Percentiles rank a stretch among this genome's conserved stretches.
Conservation (phyloP, 495 filamentous ascomycete species). For the Lasiosphaeria ovina region DNA sequence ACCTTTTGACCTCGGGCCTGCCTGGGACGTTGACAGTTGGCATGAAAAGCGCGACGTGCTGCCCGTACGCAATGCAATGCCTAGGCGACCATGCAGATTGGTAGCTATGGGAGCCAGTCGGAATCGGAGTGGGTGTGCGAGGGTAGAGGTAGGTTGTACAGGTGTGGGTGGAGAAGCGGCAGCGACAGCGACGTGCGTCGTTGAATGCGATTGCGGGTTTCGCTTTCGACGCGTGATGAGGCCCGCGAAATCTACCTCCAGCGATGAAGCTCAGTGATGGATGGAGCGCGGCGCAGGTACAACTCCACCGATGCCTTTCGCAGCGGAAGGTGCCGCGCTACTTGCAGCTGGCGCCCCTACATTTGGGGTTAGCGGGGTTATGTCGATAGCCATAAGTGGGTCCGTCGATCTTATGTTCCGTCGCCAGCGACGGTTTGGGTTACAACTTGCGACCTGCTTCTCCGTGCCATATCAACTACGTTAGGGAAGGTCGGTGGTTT, state of each 20-base stretch:
- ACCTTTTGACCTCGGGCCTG: too few species aligned
- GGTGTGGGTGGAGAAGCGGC: background rate
- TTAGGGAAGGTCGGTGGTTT: too few species aligned
- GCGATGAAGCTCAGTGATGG: background rate
- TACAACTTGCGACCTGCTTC: too few species aligned
- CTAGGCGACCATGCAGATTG: too few species aligned
- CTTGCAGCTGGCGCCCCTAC: background rate
- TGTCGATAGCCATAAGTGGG: background rate
- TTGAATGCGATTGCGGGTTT: conserved; percentile 1
- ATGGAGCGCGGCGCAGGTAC: background rate
- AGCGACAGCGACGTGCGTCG: background rate
- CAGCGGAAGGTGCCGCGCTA: too few species aligned
- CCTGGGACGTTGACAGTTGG: too few species aligned
- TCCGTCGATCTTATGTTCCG: too few species aligned
- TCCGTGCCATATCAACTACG: too few species aligned
- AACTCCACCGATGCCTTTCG: too few species aligned
- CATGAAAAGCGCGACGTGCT: too few species aligned
- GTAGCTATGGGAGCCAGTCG: background rate
- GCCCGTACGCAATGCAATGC: too few species aligned
- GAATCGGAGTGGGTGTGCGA: background rate
- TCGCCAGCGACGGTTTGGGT: too few species aligned
- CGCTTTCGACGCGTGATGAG: background rate
- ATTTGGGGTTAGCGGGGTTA: background rate
- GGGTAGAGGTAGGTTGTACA: background rate
- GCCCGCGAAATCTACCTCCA: background rate